Evolutionary conservation across 176 grass and related monocot genomes (phyloP), one percentile per base, ranked within the genome.

Genomic region (Oryza meyeriana): DNA sequence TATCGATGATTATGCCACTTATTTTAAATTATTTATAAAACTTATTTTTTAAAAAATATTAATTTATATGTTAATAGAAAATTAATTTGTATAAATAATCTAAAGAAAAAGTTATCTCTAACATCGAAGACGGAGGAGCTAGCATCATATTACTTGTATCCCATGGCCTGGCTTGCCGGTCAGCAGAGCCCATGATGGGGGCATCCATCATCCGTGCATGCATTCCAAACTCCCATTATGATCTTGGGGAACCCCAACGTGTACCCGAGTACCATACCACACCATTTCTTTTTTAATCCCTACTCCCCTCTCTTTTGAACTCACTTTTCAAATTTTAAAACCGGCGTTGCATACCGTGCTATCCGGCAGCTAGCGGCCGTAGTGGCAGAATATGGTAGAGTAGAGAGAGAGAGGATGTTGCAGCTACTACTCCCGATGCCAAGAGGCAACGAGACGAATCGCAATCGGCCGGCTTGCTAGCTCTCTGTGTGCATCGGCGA

Each of bases 121-220:
- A n/a, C n/a, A n/a, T n/a, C n/a, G n/a, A n/a, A n/a, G n/a, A n/a
- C n/a, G n/a, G n/a, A n/a, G n/a, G n/a, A n/a, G n/a, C n/a, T n/a
- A n/a, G n/a, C n/a, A n/a, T n/a, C n/a, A n/a, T n/a, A n/a, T n/a
- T n/a, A n/a, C n/a, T n/a, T n/a, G n/a, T n/a, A n/a, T 71, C 79
- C 7, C 79, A 28, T 29, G 76, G 13, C 40, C 31, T 44, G 41
- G 41, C 5, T 1, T 29, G 17, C 47, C 39, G 39, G 80, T 83
- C 80, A 83, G 26, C 80, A 75, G 61, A 27, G 71, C 29, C 55
- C 71, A 84, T 83, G 61, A 75, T 66, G 81, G 9, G 39, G 62
- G n/a, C n/a, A n/a, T n/a, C n/a, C 55, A 40, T 61, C 79, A 40
- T 61, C 79, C 71, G 42, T 83, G 68, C 79, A 61, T 12, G 42